Evolutionary conservation across 805 yeast species (phyloP), one percentile per base, ranked within the genome.

Genomic region (Candida coquimbonensis): DNA sequence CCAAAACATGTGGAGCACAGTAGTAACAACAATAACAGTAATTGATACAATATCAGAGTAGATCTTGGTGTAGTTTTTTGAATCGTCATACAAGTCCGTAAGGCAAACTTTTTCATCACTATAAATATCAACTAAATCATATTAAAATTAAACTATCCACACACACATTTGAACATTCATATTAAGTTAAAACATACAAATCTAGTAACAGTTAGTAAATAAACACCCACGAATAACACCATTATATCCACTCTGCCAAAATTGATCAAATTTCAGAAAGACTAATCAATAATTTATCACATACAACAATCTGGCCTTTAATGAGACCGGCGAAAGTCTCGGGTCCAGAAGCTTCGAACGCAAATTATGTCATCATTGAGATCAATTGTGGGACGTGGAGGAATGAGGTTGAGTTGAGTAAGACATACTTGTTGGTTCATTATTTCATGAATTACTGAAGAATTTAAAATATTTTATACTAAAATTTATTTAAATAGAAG

Each of bases 291-390:
- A 64, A 59, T 65, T 68, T 21, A 21, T 21, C 67, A 64, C 73
- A 69, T 60, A 49, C 17, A 52, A 45, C 61, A 47, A 49, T 54
- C 52, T 52, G 53, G 52, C 67, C 72, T 62, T 52, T 12, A 59
- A 48, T 60, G 68, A 65, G 63, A 69, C 72, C 69, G 70, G 77
- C 74, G 76, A 62, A 46, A 64, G 75, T 67, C 61, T 64, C 75
- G 64, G 66, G 67, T 51, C 52, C 51, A 49, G 45, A 48, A 16
- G 61, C 55, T 59, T 74, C 69, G 67, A 74, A 67, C 78, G 78
- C 78, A 74, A 74, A 74, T 74, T 74, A 74, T 66, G 65, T 69
- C 78, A 73, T 73, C 78, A 70, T 62, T 31, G 34, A 34, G 45
- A 39, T 34, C 36, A 14, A 19, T 19, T 35, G 13, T 21, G 16